These are phyloP conservation scores for maize (Zea mays) DNA, from an alignment of 176 grass and related monocot species.

Conservation along the genomic window Zm-B73-REFERENCE-NAM-5.0 NC_050097.1:175983001-175983500, in stretches of 20 bases:
- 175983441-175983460: too few species aligned
- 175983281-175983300: too few species aligned
- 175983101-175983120: conserved; percentile 16
- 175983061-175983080: conserved; percentile 1
- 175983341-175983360: too few species aligned
- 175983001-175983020: conserved; percentile 6
- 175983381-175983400: too few species aligned
- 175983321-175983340: too few species aligned
- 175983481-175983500: too few species aligned
- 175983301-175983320: too few species aligned
- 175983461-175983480: too few species aligned
- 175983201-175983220: background rate
- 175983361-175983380: too few species aligned
- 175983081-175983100: background rate
- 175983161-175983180: background rate
- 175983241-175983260: background rate
- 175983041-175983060: conserved; percentile 34
- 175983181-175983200: conserved; percentile 6
- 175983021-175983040: conserved; percentile 41
- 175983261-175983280: background rate
- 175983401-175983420: too few species aligned
- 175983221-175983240: background rate
- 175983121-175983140: conserved; percentile 31
- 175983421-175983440: too few species aligned
- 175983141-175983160: conserved; percentile 27